A percentile compares a stretch with the other conserved stretches of the same genome.
These are phyloP conservation scores for Cardiosporidium cionae DNA, from an alignment of 169 alveolate species.

Conservation along the genomic window DNA sequence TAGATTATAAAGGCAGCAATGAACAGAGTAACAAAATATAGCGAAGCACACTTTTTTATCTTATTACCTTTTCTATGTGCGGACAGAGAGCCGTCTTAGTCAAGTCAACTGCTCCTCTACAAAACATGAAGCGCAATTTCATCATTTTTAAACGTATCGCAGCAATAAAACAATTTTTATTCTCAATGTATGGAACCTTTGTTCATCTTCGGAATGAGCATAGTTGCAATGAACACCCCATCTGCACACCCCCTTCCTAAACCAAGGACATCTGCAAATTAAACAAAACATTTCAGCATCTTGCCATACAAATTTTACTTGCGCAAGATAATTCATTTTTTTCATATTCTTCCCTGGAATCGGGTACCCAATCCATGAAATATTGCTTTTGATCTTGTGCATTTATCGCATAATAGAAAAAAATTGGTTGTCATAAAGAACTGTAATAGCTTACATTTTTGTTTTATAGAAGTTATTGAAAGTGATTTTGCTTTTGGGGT, in stretches of 20 bases:
- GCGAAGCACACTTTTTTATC: background rate
- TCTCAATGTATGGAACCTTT: too few species aligned
- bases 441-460: slow-evolving; percentile 23
- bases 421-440: too few species aligned
- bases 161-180: too few species aligned
- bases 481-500: background rate
- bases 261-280: slow-evolving; percentile 40
- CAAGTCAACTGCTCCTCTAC: slow-evolving; percentile 43
- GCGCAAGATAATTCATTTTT: too few species aligned
- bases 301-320: too few species aligned
- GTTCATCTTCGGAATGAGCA: slow-evolving; percentile 45
- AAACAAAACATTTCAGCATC: too few species aligned
- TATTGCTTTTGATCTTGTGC: too few species aligned
- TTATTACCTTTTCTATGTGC: background rate
- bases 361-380: too few species aligned
- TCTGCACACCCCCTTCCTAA: slow-evolving; percentile 40
- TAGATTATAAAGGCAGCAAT: background rate
- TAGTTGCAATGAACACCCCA: slow-evolving; percentile 43
- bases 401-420: too few species aligned
- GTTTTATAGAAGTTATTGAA: slow-evolving; percentile 41
- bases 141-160: too few species aligned
- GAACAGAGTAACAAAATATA: background rate
- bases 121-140: too few species aligned
- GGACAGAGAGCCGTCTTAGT: slow-evolving; percentile 47
- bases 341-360: too few species aligned